These are phyloP conservation scores for Paraphaeosphaeria minitans DNA, from an alignment of 2,329 filamentous ascomycete species.

Conservation along the genomic window DNA sequence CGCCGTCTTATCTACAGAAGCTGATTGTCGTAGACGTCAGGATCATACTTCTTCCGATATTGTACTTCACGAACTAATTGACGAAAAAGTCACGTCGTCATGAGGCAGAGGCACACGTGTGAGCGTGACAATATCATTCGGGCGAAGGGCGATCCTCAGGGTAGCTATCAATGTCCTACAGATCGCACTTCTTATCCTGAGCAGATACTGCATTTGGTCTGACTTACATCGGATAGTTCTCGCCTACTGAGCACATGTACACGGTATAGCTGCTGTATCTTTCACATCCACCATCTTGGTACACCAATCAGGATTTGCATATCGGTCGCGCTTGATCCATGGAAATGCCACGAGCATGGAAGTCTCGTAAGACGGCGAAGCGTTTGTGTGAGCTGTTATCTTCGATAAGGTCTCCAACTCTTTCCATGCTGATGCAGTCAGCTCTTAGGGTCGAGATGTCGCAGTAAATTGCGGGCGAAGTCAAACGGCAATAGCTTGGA, in stretches of 20 bases:
- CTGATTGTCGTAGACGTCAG: conserved; percentile 6
- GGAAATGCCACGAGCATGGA: not conserved
- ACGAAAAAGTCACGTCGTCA: not conserved
- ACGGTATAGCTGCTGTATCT: not conserved
- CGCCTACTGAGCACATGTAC: not conserved
- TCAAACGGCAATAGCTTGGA: not conserved
- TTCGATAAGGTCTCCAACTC: not conserved
- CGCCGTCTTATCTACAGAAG: not conserved
- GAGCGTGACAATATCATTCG: not conserved
- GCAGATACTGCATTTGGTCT: not conserved
- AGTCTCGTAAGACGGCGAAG: not conserved
- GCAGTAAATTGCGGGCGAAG: not conserved
- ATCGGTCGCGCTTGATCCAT: not conserved
- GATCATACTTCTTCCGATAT: not conserved
- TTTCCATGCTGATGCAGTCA: not conserved
- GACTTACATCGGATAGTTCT: not conserved
- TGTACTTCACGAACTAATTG: not conserved
- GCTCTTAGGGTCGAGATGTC: not conserved
- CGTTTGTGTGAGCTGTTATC: not conserved
- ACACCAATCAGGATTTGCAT: not conserved
- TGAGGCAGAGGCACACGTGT: not conserved
- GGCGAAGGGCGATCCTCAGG: not conserved
- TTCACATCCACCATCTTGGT: not conserved
- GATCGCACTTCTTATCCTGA: not conserved
- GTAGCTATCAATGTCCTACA: not conserved